phyloP scores from a whole-genome alignment of 371 early-diverging fungal genomes.

The Sporodiniella umbellata region DNA sequence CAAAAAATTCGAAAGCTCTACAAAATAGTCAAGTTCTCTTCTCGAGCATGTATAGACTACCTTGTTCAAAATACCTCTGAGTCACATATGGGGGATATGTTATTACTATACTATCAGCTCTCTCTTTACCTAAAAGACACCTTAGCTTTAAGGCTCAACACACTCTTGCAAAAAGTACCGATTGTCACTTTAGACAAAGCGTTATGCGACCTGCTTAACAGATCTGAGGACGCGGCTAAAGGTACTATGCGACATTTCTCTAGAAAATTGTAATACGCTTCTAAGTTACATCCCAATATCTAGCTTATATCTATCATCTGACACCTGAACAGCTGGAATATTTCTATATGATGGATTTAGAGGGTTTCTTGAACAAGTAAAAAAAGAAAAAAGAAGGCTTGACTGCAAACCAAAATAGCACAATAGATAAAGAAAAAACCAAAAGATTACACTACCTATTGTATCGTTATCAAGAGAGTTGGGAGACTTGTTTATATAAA shows the following conservation, averaged over 20 bases:
- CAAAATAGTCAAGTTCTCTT: neutral
- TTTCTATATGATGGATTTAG: slow-evolving; percentile 3
- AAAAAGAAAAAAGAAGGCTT: neutral
- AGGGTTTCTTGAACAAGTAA: slow-evolving; percentile 1
- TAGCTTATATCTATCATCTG: slow-evolving; percentile 6
- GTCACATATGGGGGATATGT: neutral
- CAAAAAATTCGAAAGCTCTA: neutral
- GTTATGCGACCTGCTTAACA: neutral
- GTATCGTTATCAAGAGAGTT: neutral
- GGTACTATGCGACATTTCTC: no score
- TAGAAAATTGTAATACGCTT: no score
- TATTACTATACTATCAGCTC: slow-evolving; percentile 3
- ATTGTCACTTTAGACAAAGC: neutral
- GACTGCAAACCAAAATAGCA: neutral
- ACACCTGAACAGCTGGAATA: neutral
- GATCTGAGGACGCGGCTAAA: neutral
- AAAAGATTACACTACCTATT: slow-evolving; percentile 2
- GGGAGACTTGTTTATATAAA: neutral
- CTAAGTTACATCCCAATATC: neutral
- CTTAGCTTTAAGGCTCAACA: slow-evolving; percentile 1
- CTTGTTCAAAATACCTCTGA: neutral
- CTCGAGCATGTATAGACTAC: neutral
- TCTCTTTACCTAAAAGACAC: neutral
- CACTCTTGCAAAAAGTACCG: neutral
- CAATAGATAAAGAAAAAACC: neutral